phyloP scores from a whole-genome alignment of 805 yeast genomes.

The Candida cerambycidarum region DNA sequence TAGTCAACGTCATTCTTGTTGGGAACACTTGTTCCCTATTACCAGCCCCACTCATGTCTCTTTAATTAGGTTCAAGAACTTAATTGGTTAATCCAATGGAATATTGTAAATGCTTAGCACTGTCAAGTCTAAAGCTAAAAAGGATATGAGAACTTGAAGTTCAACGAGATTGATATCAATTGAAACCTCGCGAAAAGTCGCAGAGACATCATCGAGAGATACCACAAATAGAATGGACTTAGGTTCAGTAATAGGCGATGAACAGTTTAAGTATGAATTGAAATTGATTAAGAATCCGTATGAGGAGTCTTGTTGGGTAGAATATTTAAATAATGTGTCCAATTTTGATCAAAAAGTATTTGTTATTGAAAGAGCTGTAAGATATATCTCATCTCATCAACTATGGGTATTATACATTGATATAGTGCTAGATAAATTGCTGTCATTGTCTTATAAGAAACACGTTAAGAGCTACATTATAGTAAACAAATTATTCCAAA shows the following conservation, averaged over 20 bases:
- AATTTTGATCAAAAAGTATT: constrained; percentile 39
- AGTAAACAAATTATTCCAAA: constrained; percentile 42
- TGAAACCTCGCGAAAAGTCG: constrained; percentile 7
- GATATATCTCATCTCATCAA: constrained; percentile 45
- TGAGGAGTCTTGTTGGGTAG: constrained; percentile 43
- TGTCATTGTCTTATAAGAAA: constrained; percentile 21
- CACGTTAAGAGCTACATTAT: constrained; percentile 27
- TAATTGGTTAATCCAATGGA: no score
- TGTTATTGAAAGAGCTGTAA: constrained; percentile 53
- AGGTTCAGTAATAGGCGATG: constrained; percentile 17
- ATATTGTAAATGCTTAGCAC: no score
- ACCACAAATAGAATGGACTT: constrained; percentile 14
- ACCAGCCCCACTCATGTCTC: constrained; percentile 61
- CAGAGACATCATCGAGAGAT: background rate
- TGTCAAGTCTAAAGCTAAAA: no score
- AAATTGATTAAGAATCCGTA: constrained; percentile 32
- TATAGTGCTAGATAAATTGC: constrained; percentile 32
- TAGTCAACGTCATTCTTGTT: constrained; percentile 93
- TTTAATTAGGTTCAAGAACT: no score
- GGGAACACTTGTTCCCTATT: constrained; percentile 96
- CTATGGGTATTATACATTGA: constrained; percentile 56
- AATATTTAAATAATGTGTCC: constrained; percentile 31
- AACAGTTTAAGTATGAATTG: constrained; percentile 38
- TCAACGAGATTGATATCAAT: no score
- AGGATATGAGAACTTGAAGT: background rate